Conservation (phyloP, 1,139 yeast species). For the Kurtzmaniella quercitrusa region DNA sequence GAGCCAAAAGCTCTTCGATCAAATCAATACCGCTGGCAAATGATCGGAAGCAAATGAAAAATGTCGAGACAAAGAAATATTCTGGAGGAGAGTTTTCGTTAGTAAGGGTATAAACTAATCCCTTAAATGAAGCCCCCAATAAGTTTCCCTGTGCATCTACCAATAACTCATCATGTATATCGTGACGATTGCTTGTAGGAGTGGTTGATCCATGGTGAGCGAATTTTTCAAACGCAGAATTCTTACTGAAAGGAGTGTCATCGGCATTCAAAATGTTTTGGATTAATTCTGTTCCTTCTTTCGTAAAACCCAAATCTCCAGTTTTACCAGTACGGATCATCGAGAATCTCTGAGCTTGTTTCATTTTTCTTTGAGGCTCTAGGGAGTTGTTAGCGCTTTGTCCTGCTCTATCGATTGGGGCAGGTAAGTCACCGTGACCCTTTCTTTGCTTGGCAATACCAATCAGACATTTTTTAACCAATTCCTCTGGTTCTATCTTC, state of each 20-base stretch:
- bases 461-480: constrained; percentile 56
- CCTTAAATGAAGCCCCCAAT: constrained; percentile 76
- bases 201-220: constrained; percentile 16
- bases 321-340: constrained; percentile 56
- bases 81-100: constrained; percentile 70
- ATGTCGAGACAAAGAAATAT: constrained; percentile 67
- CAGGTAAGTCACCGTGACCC: constrained; percentile 5
- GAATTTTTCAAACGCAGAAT: constrained; percentile 35
- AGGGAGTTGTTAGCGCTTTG: neutral
- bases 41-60: constrained; percentile 74
- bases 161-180: constrained; percentile 41
- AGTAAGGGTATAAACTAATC: constrained; percentile 66
- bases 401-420: neutral
- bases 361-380: constrained; percentile 5
- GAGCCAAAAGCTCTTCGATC: constrained; percentile 59
- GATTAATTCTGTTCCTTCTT: constrained; percentile 55
- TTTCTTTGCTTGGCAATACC: constrained; percentile 47
- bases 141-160: constrained; percentile 49
- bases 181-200: constrained; percentile 9
- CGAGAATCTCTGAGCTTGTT: constrained; percentile 44
- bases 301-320: constrained; percentile 49
- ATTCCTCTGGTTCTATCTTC: constrained; percentile 58
- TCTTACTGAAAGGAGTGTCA: constrained; percentile 39
- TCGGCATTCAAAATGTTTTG: constrained; percentile 45
- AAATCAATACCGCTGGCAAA: constrained; percentile 70